Evolutionary conservation across 345 rosid species (phyloP), one percentile per base, ranked within the genome.

Genomic region (Capsella bursapastoris): DNA sequence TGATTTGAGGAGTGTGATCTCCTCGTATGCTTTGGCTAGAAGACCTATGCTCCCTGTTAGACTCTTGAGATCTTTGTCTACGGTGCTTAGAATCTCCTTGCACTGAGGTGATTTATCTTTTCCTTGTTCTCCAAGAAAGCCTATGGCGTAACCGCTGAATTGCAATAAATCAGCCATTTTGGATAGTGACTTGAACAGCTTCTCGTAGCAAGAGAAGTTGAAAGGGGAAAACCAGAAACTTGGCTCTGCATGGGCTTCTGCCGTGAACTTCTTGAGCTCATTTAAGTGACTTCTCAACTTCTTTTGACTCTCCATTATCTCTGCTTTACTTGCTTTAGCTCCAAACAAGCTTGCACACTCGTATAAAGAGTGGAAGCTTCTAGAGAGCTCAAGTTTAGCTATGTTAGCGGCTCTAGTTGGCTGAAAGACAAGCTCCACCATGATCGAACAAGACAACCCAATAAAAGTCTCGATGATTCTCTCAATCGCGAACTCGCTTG

Each of bases 381-480:
- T 82, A 0, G 78, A 77, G 11, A 94, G 85, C 59, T 88, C 82
- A 50, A 73, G 43, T 74, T 87, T 89, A 7, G 96, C 93, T 34
- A 89, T 73, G 56, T 89, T 82, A 37, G 91, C 80, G 59, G 91
- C 96, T 85, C 98, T 76, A 1, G 86, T 82, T 7, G 96, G 96
- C 52, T 82, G 88, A 15, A 89, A 40, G 35, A 85, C 14, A 38
- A 91, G 80, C 53, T 94, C 98, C 8, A 84, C 90, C 57, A 70
- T 45, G 10, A 94, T 79, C 0, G 96, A 87, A 71, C 95, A 88
- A 9, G 90, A 85, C 41, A 94, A 75, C 9, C 95, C 97, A 7
- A 91, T 94, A 70, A 88, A 91, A 32, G 96, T 88, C 80, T 94
- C 98, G 13, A 82, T 74, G 41, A 94, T 90, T 85, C 98, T 88